These are phyloP conservation scores for Ogataea dorogensis DNA, from an alignment of 805 yeast genomes.

Conservation along the genomic window DNA sequence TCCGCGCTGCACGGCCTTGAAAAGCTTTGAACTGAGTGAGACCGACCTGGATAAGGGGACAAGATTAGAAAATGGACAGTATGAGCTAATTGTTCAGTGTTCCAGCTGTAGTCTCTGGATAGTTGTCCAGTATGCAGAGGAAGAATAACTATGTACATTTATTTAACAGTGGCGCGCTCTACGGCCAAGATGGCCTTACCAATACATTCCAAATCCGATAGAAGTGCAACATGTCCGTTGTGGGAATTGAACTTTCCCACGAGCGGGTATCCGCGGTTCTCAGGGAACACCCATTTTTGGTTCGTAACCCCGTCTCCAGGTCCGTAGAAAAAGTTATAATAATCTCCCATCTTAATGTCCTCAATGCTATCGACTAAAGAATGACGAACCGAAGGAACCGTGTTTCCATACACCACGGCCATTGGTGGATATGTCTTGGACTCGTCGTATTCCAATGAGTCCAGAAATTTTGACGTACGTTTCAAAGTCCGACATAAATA, in stretches of 20 bases:
- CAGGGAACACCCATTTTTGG: constrained; percentile 80
- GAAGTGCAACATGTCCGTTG: constrained; percentile 75
- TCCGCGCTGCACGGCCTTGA: constrained; percentile 58
- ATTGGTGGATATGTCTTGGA: constrained; percentile 69
- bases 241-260: constrained; percentile 63
- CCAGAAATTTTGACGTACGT: constrained; percentile 55
- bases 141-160: constrained; percentile 7
- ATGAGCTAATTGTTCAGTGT: constrained; percentile 76
- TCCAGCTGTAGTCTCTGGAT: constrained; percentile 84
- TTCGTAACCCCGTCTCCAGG: constrained; percentile 94
- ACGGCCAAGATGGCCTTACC: constrained; percentile 70
- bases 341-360: constrained; percentile 69
- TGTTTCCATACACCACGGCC: constrained; percentile 76
- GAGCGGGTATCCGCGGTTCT: constrained; percentile 64
- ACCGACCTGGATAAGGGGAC: constrained; percentile 55
- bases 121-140: constrained; percentile 64
- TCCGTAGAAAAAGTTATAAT: constrained; percentile 76
- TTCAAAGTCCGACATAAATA: constrained; percentile 63
- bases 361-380: constrained; percentile 60
- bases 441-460: constrained; percentile 53
- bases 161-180: constrained; percentile 39
- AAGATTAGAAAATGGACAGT: constrained; percentile 37
- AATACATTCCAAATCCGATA: constrained; percentile 71
- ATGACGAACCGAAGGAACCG: constrained; percentile 83
- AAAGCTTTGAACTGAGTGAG: constrained; percentile 61